Base-by-base conservation (phyloP, 2,329 filamentous ascomycete species). In the Alternaria solani region DNA sequence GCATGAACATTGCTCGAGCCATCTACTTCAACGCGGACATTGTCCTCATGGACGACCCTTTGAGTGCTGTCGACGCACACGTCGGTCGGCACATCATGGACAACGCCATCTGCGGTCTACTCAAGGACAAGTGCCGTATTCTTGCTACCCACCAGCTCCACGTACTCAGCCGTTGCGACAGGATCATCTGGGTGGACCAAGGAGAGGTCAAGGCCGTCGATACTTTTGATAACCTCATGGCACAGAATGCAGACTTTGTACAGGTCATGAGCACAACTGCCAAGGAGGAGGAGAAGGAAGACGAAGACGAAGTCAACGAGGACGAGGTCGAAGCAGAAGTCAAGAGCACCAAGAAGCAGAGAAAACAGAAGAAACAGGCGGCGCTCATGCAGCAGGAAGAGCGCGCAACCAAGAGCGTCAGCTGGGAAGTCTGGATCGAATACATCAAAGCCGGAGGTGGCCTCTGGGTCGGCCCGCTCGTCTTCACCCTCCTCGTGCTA, bases 141-240 rank as follows among this genome's bases (percentile, higher is more conserved):
- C 84, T 99, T 32, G 95, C 94, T 1, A 99, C 95, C 0, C 95
- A 99, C 78, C 94, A 98, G 77, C 87, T 98, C 14, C 95, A 96
- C 83, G 94, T 98, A 6, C 86, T 98, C 6, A 93, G 87, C 74
- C 89, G 93, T 34, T 97, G 93, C 70, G 94, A 98, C 75, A 87
- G 94, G 34, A 94, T 98, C 65, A 88, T 98, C 49, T 94, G 93
- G 88, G 94, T 99, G 87, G 91, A 97, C 57, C 88, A 89, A 16
- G 95, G 95, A 44, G 88, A 85, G 55, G 91, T 98, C 55, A 88
- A 91, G 76, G 92, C 93, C 5, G 83, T 97, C 39, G 94, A 95
- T 67, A 97, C 94, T 0, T 98, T 94, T 70, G 88, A 92, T 34
- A 94, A 96, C 59, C 84, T 98, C 18, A 96, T 97, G 89, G 83